phyloP scores from a whole-genome alignment of 2,329 filamentous ascomycete genomes.

The Diaporthe sp. region DNA sequence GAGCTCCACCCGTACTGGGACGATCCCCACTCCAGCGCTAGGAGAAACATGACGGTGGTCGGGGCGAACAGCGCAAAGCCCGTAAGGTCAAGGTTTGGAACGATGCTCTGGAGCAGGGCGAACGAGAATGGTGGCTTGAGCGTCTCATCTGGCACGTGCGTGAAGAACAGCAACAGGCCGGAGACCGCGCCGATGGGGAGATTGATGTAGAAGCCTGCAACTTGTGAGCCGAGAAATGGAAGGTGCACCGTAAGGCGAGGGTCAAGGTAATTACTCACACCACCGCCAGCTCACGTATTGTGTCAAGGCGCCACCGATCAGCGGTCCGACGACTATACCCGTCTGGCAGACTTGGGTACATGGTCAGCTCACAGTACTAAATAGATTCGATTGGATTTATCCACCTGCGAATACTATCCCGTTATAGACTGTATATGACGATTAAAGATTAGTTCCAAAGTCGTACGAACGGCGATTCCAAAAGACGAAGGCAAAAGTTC shows the following conservation, averaged over 20 bases:
- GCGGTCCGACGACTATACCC: slow-evolving; percentile 58
- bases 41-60: slow-evolving; percentile 55
- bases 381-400: accelerated
- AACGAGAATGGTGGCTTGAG: slow-evolving; percentile 46
- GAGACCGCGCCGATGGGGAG: slow-evolving; percentile 55
- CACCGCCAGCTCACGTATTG: slow-evolving; percentile 57
- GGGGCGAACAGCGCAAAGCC: slow-evolving; percentile 58
- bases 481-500: background rate
- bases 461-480: background rate
- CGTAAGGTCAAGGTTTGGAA: slow-evolving; percentile 53
- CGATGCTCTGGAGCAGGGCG: slow-evolving; percentile 43
- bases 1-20: slow-evolving; percentile 55
- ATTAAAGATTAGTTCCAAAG: background rate
- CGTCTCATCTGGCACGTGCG: slow-evolving; percentile 51
- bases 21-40: slow-evolving; percentile 59
- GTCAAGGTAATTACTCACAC: slow-evolving; percentile 50
- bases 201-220: slow-evolving; percentile 57
- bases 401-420: background rate
- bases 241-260: background rate
- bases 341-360: slow-evolving; percentile 51
- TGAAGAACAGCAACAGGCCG: slow-evolving; percentile 48
- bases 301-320: slow-evolving; percentile 58
- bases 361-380: background rate
- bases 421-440: background rate
- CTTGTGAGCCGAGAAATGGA: slow-evolving; percentile 28